Percentiles rank a stretch among this genome's conserved stretches.
phyloP scores from a whole-genome alignment of 768 basidiomycete species.

The Hericium alpestre region DNA sequence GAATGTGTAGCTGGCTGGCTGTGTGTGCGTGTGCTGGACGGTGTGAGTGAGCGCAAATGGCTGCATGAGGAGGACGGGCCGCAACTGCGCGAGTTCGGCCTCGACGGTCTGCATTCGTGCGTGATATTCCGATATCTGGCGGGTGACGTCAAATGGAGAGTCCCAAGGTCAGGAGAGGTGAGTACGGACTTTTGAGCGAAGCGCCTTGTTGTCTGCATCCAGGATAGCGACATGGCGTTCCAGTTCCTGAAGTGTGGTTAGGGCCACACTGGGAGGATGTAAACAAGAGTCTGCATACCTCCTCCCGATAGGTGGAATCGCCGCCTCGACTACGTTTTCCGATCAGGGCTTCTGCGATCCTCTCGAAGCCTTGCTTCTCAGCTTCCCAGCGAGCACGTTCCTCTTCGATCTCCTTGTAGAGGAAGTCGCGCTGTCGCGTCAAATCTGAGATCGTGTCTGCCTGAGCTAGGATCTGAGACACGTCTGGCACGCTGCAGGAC shows the following conservation, averaged over 20 bases:
- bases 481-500: conserved; percentile 25
- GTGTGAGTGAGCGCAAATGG: conserved; percentile 24
- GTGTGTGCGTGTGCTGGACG: conserved; percentile 15
- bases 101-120: conserved; percentile 46
- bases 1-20: conserved; percentile 11
- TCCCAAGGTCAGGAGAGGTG: background rate
- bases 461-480: conserved; percentile 41
- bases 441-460: conserved; percentile 51
- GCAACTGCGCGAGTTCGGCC: conserved; percentile 51
- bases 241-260: conserved; percentile 33
- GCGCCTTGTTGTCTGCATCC: conserved; percentile 50
- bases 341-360: conserved; percentile 59
- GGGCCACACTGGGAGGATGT: background rate
- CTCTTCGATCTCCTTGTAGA: conserved; percentile 42
- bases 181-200: conserved; percentile 47
- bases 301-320: conserved; percentile 27
- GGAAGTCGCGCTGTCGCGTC: conserved; percentile 45
- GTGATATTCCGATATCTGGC: conserved; percentile 50
- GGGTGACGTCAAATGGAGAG: conserved; percentile 2
- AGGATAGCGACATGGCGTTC: conserved; percentile 39
- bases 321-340: conserved; percentile 33
- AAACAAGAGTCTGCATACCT: conserved; percentile 21
- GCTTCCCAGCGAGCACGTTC: conserved; percentile 51
- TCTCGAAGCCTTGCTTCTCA: conserved; percentile 54
- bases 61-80: conserved; percentile 61